Evolutionary conservation across 208 protist genomes (phyloP).

Genomic region (Kentomonas sorsogonicus): DNA sequence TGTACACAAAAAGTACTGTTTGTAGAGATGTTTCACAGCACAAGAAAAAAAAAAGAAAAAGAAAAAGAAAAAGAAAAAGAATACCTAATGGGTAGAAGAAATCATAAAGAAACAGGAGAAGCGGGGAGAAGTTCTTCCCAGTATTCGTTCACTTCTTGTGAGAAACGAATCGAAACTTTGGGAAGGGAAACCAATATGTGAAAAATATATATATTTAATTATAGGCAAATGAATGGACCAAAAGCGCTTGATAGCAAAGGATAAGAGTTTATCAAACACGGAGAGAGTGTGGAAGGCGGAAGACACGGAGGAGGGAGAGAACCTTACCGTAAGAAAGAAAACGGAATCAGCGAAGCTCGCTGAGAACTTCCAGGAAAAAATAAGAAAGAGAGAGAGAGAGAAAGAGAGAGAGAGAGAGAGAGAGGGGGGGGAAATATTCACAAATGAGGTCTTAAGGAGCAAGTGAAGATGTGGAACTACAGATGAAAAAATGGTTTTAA

Average conservation of each 20-base stretch:
- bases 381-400: neutral
- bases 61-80: constrained; percentile 2
- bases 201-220: neutral
- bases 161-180: neutral
- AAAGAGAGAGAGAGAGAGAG: constrained; percentile 3
- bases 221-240: neutral
- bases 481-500: constrained; percentile 1
- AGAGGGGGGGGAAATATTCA: neutral
- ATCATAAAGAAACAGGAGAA: neutral
- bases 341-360: neutral
- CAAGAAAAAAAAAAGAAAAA: neutral
- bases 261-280: neutral
- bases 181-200: neutral
- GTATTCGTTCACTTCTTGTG: neutral
- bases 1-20: constrained; percentile 4
- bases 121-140: neutral
- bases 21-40: neutral
- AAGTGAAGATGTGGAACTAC: neutral
- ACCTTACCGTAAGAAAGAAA: neutral
- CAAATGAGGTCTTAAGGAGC: constrained; percentile 1
- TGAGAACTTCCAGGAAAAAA: neutral
- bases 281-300: neutral
- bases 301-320: neutral
- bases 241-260: neutral
- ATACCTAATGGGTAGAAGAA: neutral